Evolutionary conservation across 768 basidiomycete genomes (phyloP).

Genomic region (Agaricus sinodeliciosus): DNA sequence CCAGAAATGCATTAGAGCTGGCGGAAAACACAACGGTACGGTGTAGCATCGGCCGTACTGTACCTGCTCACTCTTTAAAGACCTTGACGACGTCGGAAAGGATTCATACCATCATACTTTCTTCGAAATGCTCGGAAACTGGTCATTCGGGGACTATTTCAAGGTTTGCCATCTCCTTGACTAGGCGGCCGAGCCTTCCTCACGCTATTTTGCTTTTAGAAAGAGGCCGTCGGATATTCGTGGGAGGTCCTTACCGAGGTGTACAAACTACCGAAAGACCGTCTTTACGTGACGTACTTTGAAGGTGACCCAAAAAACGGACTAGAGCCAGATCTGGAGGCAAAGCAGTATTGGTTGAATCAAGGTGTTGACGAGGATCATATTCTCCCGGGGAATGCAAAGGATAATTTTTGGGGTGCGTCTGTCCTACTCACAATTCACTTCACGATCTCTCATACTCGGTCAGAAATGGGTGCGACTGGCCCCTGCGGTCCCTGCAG

Average conservation of each 20-base stretch:
- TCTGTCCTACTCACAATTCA: slow-evolving; percentile 1
- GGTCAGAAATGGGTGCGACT: slow-evolving; percentile 92
- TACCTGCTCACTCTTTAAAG: slow-evolving; percentile 31
- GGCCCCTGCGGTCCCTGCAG: slow-evolving; percentile 98
- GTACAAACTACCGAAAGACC: slow-evolving; percentile 82
- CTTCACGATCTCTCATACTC: slow-evolving; percentile 6
- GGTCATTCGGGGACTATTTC: slow-evolving; percentile 99
- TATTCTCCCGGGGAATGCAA: slow-evolving; percentile 88
- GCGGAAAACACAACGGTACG: slow-evolving; percentile 96
- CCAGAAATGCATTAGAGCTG: slow-evolving; percentile 98
- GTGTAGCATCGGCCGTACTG: neutral
- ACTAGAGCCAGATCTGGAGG: slow-evolving; percentile 84
- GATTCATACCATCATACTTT: slow-evolving; percentile 98
- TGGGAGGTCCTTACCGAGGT: slow-evolving; percentile 93
- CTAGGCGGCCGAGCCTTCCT: slow-evolving; percentile 5
- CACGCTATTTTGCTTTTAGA: slow-evolving; percentile 36
- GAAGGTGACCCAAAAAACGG: slow-evolving; percentile 87
- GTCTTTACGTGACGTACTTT: slow-evolving; percentile 96
- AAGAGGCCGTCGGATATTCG: slow-evolving; percentile 88
- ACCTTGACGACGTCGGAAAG: slow-evolving; percentile 97
- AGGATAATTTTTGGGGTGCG: slow-evolving; percentile 99
- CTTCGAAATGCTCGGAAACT: slow-evolving; percentile 99
- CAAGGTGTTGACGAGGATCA: slow-evolving; percentile 86
- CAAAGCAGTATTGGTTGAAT: slow-evolving; percentile 81
- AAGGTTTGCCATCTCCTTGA: slow-evolving; percentile 49